These are phyloP conservation scores for Xylaria venustula DNA, from an alignment of 495 filamentous ascomycete genomes.

Conservation along the genomic window DNA sequence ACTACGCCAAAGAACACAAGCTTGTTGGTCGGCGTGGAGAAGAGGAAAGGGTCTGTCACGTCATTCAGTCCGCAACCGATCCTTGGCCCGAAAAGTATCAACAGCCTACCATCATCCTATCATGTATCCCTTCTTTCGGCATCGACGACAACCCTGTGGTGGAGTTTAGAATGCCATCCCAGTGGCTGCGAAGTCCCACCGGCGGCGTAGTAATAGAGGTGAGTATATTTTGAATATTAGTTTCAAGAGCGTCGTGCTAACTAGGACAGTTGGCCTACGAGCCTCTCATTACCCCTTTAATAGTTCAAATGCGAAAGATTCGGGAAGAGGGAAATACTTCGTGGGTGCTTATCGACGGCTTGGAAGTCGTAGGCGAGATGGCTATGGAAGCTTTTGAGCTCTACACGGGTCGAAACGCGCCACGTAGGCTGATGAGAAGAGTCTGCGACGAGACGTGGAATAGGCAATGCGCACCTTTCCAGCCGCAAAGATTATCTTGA, in stretches of 20 bases:
- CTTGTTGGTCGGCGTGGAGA: slow-evolving; percentile 41
- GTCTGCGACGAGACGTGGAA: slow-evolving; percentile 44
- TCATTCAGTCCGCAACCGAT: slow-evolving; percentile 57
- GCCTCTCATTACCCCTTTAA: slow-evolving; percentile 67
- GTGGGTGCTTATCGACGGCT: slow-evolving; percentile 77
- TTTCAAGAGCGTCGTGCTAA: background rate
- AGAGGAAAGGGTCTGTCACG: slow-evolving; percentile 53
- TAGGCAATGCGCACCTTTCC: slow-evolving; percentile 33
- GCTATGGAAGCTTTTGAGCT: slow-evolving; percentile 82
- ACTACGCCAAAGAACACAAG: slow-evolving; percentile 34
- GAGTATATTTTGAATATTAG: slow-evolving; percentile 4
- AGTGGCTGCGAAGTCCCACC: slow-evolving; percentile 74
- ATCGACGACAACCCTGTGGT: slow-evolving; percentile 62
- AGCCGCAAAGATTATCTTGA: slow-evolving; percentile 22
- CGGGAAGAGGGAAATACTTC: slow-evolving; percentile 59
- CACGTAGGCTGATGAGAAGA: slow-evolving; percentile 67
- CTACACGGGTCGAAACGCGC: slow-evolving; percentile 79
- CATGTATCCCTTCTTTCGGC: slow-evolving; percentile 70
- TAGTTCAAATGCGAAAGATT: slow-evolving; percentile 58
- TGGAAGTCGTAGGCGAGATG: slow-evolving; percentile 78
- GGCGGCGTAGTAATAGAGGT: slow-evolving; percentile 78
- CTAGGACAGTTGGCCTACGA: slow-evolving; percentile 63
- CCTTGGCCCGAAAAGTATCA: slow-evolving; percentile 64
- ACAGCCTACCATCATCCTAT: slow-evolving; percentile 72
- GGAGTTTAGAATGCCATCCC: slow-evolving; percentile 70